A percentile compares a stretch with the other conserved stretches of the same genome.
Conservation (phyloP, 192 early-diverging fungal genomes). For the Coemansia sp. region DNA sequence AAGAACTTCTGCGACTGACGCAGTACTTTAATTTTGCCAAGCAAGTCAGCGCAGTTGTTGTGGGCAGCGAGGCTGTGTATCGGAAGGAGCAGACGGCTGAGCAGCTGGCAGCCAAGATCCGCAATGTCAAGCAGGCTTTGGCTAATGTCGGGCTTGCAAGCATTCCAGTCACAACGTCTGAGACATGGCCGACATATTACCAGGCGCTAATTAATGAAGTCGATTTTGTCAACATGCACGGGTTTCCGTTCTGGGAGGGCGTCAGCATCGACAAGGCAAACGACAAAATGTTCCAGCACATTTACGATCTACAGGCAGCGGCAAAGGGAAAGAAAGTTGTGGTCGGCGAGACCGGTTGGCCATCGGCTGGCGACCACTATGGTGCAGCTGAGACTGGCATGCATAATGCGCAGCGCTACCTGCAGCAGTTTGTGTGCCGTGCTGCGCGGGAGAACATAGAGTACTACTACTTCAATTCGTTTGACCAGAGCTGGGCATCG, state of each 20-base stretch:
- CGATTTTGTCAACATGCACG: constrained; percentile 60
- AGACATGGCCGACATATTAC: constrained; percentile 42
- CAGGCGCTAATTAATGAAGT: constrained; percentile 51
- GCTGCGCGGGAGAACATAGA: constrained; percentile 53
- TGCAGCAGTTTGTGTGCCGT: constrained; percentile 58
- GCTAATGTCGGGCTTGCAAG: constrained; percentile 26
- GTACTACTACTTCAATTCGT: constrained; percentile 63
- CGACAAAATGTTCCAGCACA: constrained; percentile 56
- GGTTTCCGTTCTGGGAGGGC: constrained; percentile 65
- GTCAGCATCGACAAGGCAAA: constrained; percentile 36
- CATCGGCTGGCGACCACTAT: constrained; percentile 48
- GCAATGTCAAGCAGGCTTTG: constrained; percentile 44
- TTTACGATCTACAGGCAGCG: constrained; percentile 35
- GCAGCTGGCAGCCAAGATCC: constrained; percentile 46
- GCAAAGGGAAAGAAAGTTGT: constrained; percentile 56
- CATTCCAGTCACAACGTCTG: constrained; percentile 34
- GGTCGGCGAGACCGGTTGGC: constrained; percentile 66
- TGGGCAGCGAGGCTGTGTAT: constrained; percentile 61
- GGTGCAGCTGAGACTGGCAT: constrained; percentile 53
- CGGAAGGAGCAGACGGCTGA: constrained; percentile 48
- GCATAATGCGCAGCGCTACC: constrained; percentile 55
- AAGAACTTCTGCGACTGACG: constrained; percentile 31
- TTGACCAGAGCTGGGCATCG: constrained; percentile 63
- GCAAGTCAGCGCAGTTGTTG: constrained; percentile 56
- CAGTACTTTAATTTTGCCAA: constrained; percentile 32